Base-by-base conservation (phyloP, 495 filamentous ascomycete species). In the Parathielavia appendiculata region DNA sequence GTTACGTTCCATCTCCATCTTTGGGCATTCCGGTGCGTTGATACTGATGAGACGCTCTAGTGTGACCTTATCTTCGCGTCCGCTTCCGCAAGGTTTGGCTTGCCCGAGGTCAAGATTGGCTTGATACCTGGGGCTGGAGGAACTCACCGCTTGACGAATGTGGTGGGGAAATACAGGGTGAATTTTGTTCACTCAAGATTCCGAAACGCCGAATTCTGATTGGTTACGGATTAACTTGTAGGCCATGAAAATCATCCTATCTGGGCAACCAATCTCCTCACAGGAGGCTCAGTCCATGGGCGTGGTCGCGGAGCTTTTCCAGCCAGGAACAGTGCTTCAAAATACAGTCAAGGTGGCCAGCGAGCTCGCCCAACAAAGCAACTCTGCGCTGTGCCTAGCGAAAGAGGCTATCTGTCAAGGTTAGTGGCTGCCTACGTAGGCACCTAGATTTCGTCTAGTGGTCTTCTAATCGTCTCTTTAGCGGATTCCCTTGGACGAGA, bases 61-160 rank as follows among this genome's bases (percentile, higher is more conserved):
- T 75, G 72, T 44, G 76, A 78, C 62, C 69, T 78, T 36, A 75
- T 78, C 17, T 72, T 65, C 44, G 64, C 71, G 6, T 51, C 71
- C 4, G 48, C 64, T 5, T 56, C 66, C 48, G 66, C 73, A 22
- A 59, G 35, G 38, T 76, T 76, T 58, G 74, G 73, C 14, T 66
- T 76, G 2, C 76, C 76, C 0, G 76, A 78, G 56, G 63, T 78
- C 51, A 74, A 66, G 34, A 71, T 76, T 47, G 73, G 74, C 17
- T 68, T 67, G 0, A 74, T 78, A 40, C 76, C 76, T 0, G 75
- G 75, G 5, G 71, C 70, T 1, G 76, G 74, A 16, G 75, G 76
- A 3, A 75, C 75, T 5, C 74, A 77, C 56, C 63, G 76, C 39
- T 55, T 77, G 12, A 66, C 71, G 8, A 65, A 63, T 23, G 70